Evolutionary conservation across 2,329 filamentous ascomycete genomes (phyloP), one percentile per base, ranked within the genome.

Genomic region (Alternaria dauci): DNA sequence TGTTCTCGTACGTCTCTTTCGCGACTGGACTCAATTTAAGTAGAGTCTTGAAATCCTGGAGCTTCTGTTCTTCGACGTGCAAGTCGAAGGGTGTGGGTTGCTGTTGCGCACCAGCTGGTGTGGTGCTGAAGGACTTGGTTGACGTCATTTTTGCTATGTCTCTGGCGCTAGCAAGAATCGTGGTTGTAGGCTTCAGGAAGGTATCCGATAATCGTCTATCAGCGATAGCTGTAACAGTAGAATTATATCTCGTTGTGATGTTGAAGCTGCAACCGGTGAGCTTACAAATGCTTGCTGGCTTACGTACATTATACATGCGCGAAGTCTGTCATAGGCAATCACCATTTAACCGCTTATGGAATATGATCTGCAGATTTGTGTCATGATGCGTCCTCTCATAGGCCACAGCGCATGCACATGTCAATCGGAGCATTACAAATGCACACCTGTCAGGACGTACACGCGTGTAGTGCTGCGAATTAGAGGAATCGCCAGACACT

Each of bases 1-100:
- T 55, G 51, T 73, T 77, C 61, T 75, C 73, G 52, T 69, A 78
- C 32, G 61, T 69, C n/a, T 73, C 63, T 41, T 72, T 76, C 8
- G 72, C 73, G 7, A 78, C 55, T 2, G 75, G 75, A 38, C 68
- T 71, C 8, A 77, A 43, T 9, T 59, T 62, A 3, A 78, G 38
- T 20, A 78, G 46, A 0, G 65, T 71, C 52, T 76, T 73, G 34
- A 78, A 66, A 5, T 76, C 71, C 18, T 71, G 62, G 18, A 77
- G 20, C 54, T 76, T 70, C 12, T 72, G 58, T 12, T 77, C 72
- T 8, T 65, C 56, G 25, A 76, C 42, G 26, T 70, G 63, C 9
- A 76, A 57, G 32, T 73, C 62, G 52, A 76, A 77, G 0, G 66
- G 63, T 28, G 59, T 63, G 32, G 65, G 68, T 42, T 67, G 52